Evolutionary conservation across 2,329 filamentous ascomycete species (phyloP).

Genomic region (Periconia macrospinosa): DNA sequence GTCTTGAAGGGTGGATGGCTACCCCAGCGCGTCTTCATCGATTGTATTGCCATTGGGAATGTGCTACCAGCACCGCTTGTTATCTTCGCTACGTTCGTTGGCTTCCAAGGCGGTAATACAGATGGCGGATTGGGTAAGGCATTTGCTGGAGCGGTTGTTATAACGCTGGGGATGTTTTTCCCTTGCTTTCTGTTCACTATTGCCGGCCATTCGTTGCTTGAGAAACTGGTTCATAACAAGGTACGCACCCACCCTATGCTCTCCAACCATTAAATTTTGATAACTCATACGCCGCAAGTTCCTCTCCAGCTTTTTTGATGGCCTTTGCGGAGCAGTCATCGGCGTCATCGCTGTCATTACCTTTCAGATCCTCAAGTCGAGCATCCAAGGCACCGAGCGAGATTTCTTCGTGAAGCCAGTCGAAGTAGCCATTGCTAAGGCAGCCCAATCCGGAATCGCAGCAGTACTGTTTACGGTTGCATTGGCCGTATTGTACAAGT

Average conservation of each 20-base stretch:
- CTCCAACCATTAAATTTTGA: not conserved
- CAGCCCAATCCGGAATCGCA: slow-evolving; percentile 24
- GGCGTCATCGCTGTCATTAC: slow-evolving; percentile 37
- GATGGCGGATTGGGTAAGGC: slow-evolving; percentile 29
- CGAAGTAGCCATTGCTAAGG: slow-evolving; percentile 11
- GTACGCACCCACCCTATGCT: slow-evolving; percentile 16
- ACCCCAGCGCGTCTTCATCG: slow-evolving; percentile 38
- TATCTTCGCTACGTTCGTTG: slow-evolving; percentile 40
- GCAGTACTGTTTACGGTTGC: slow-evolving; percentile 28
- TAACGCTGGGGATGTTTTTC: slow-evolving; percentile 40
- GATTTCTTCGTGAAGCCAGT: slow-evolving; percentile 10
- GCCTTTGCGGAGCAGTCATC: slow-evolving; percentile 35
- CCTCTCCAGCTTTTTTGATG: slow-evolving; percentile 37
- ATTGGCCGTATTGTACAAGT: slow-evolving; percentile 31
- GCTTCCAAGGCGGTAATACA: slow-evolving; percentile 33
- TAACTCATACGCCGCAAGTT: slow-evolving; percentile 22
- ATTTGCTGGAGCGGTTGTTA: slow-evolving; percentile 37
- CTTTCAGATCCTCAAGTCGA: slow-evolving; percentile 32
- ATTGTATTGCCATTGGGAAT: slow-evolving; percentile 41
- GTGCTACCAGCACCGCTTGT: slow-evolving; percentile 38
- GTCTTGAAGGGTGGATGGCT: slow-evolving; percentile 40
- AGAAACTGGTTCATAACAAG: slow-evolving; percentile 37
- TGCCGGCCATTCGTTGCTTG: slow-evolving; percentile 33
- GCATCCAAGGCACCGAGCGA: slow-evolving; percentile 21
- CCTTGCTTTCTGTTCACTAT: slow-evolving; percentile 41